Evolutionary conservation across 768 basidiomycete genomes (phyloP).

Genomic region (Roridomyces roridus): DNA sequence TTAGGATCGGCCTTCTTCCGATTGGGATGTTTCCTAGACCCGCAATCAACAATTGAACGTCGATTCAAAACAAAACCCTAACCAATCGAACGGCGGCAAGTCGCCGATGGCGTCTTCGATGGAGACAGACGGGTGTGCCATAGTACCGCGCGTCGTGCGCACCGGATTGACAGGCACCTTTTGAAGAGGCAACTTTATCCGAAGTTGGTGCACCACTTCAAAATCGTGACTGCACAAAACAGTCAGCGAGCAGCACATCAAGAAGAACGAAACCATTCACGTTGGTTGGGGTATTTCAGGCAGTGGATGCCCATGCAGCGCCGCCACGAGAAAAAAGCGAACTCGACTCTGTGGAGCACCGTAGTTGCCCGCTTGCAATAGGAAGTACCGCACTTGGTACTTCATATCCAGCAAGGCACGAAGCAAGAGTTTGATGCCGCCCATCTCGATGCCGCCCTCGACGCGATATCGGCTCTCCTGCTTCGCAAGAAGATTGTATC

Average conservation of each 20-base stretch:
- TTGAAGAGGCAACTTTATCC: slow-evolving; percentile 55
- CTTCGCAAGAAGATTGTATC: slow-evolving; percentile 45
- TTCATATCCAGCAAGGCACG: slow-evolving; percentile 68
- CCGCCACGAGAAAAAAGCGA: slow-evolving; percentile 61
- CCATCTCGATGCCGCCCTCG: slow-evolving; percentile 71
- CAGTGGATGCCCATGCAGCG: slow-evolving; percentile 45
- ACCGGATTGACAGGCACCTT: slow-evolving; percentile 41
- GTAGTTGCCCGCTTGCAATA: slow-evolving; percentile 62
- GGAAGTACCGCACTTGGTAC: slow-evolving; percentile 62
- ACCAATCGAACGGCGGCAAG: slow-evolving; percentile 80
- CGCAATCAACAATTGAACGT: background rate
- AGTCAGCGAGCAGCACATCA: background rate
- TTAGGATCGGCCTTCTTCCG: slow-evolving; percentile 17
- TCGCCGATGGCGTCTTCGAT: slow-evolving; percentile 80
- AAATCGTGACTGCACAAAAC: slow-evolving; percentile 47
- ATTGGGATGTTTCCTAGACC: slow-evolving; percentile 43
- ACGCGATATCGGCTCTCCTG: slow-evolving; percentile 51
- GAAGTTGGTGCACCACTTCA: slow-evolving; percentile 47
- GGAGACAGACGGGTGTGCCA: slow-evolving; percentile 62
- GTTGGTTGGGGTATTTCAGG: slow-evolving; percentile 63
- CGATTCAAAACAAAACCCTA: slow-evolving; percentile 19
- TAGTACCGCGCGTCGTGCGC: slow-evolving; percentile 52
- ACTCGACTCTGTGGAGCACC: slow-evolving; percentile 61
- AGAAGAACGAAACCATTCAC: background rate
- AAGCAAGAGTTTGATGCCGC: slow-evolving; percentile 73